A percentile compares a stretch with the other conserved stretches of the same genome.
These are phyloP conservation scores for Coemansia sp. DNA, from an alignment of 192 early-diverging fungal species.

Conservation along the genomic window DNA sequence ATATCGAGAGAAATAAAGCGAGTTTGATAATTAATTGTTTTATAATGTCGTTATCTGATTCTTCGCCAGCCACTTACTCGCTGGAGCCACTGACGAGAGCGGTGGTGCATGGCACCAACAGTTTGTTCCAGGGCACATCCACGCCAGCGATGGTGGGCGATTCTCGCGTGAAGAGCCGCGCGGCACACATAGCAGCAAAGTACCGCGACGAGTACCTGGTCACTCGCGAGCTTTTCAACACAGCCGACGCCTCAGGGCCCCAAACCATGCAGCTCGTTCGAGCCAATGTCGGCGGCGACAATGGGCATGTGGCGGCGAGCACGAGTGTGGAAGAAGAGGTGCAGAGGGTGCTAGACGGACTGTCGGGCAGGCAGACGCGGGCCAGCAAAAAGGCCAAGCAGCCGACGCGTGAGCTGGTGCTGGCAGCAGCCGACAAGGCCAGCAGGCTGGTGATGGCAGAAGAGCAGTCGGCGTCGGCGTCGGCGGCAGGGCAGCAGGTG, in stretches of 20 bases:
- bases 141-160: neutral
- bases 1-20: neutral
- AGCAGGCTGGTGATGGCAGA: neutral
- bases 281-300: neutral
- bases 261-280: neutral
- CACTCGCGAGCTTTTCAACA: slow-evolving; percentile 28
- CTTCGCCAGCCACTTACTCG: neutral
- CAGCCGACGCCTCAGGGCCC: neutral
- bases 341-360: slow-evolving; percentile 35
- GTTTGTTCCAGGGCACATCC: slow-evolving; percentile 24
- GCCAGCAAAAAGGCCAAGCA: slow-evolving; percentile 24
- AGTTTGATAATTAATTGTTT: neutral
- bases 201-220: slow-evolving; percentile 46
- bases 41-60: no score
- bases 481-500: slow-evolving; percentile 37
- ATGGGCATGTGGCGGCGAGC: neutral
- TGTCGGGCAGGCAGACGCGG: slow-evolving; percentile 21
- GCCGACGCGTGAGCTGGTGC: slow-evolving; percentile 30
- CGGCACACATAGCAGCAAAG: slow-evolving; percentile 14
- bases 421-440: slow-evolving; percentile 19
- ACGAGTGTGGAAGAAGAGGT: slow-evolving; percentile 34
- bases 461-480: neutral
- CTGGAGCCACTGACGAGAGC: slow-evolving; percentile 6
- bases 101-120: slow-evolving; percentile 17
- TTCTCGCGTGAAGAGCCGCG: neutral